These are phyloP conservation scores for Mycena albidolilacea DNA, from an alignment of 768 basidiomycete genomes.

Conservation along the genomic window DNA sequence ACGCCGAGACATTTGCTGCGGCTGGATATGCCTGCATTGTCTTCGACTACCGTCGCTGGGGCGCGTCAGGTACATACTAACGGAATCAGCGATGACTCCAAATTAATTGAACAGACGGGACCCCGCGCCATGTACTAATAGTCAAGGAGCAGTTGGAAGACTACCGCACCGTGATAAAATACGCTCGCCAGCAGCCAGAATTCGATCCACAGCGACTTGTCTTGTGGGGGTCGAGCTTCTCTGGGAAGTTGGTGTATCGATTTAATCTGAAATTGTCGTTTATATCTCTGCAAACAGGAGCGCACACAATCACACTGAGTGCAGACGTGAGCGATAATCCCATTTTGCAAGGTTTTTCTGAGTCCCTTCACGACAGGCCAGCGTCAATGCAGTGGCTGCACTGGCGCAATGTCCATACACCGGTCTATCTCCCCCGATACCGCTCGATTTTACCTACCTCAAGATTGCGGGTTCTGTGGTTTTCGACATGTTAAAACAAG, in stretches of 20 bases:
- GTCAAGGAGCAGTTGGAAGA: constrained; percentile 55
- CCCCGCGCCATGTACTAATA: constrained; percentile 46
- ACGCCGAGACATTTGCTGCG: constrained; percentile 49
- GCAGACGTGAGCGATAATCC: constrained; percentile 42
- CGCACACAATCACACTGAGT: constrained; percentile 49
- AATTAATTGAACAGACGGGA: constrained; percentile 45
- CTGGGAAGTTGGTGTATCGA: constrained; percentile 11
- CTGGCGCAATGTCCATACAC: constrained; percentile 54
- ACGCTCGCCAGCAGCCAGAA: constrained; percentile 45
- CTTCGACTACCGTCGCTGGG: constrained; percentile 58
- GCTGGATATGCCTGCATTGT: constrained; percentile 52
- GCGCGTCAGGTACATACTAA: constrained; percentile 47
- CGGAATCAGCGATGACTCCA: neutral
- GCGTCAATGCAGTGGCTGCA: constrained; percentile 47
- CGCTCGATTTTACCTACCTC: constrained; percentile 35
- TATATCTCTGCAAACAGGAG: constrained; percentile 39
- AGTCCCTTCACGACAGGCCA: constrained; percentile 32
- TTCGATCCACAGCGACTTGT: constrained; percentile 51
- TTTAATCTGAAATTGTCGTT: neutral
- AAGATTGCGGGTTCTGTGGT: constrained; percentile 41
- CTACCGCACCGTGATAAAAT: constrained; percentile 54
- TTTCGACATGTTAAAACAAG: constrained; percentile 45
- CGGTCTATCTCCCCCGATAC: constrained; percentile 34
- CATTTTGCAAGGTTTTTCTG: neutral
- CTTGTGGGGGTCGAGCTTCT: constrained; percentile 50